Evolutionary conservation across 2,329 filamentous ascomycete genomes (phyloP).

Genomic region (Aquanectria penicillioides): DNA sequence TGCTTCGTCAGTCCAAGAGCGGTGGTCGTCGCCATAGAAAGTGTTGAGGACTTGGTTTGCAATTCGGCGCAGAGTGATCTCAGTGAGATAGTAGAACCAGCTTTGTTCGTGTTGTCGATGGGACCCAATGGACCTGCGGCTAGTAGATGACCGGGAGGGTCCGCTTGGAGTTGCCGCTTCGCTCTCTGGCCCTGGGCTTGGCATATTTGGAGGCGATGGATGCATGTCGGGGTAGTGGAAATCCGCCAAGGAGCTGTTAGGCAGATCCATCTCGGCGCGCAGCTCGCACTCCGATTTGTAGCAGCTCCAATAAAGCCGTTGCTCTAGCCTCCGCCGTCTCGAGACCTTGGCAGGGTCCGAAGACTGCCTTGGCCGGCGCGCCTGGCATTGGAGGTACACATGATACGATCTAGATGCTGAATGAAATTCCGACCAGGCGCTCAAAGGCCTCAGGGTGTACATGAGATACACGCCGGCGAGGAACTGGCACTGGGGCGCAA

Average conservation of each 20-base stretch:
- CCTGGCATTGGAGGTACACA: conserved; percentile 42
- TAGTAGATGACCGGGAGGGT: background rate
- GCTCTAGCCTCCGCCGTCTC: conserved; percentile 46
- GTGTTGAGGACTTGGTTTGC: conserved; percentile 51
- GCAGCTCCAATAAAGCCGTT: conserved; percentile 54
- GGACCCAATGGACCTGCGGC: background rate
- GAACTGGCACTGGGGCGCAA: conserved; percentile 51
- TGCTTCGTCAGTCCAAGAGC: conserved; percentile 29
- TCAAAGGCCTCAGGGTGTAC: conserved; percentile 50
- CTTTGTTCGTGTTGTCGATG: conserved; percentile 43
- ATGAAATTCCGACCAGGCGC: conserved; percentile 49
- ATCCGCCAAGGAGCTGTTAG: conserved; percentile 47
- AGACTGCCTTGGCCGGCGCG: background rate
- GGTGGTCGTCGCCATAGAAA: conserved; percentile 32
- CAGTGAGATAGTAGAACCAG: conserved; percentile 57
- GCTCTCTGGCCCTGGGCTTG: background rate
- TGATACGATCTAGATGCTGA: conserved; percentile 44
- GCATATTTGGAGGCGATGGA: conserved; percentile 34
- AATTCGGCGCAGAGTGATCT: conserved; percentile 53
- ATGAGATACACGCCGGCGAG: conserved; percentile 52
- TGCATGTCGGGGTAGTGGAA: conserved; percentile 46
- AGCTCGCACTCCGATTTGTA: conserved; percentile 56
- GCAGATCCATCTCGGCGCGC: conserved; percentile 50
- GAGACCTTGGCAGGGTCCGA: background rate
- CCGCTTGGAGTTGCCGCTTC: background rate